Conservation (phyloP, 78 protist species). For the Polysphondylium violaceum region DNA sequence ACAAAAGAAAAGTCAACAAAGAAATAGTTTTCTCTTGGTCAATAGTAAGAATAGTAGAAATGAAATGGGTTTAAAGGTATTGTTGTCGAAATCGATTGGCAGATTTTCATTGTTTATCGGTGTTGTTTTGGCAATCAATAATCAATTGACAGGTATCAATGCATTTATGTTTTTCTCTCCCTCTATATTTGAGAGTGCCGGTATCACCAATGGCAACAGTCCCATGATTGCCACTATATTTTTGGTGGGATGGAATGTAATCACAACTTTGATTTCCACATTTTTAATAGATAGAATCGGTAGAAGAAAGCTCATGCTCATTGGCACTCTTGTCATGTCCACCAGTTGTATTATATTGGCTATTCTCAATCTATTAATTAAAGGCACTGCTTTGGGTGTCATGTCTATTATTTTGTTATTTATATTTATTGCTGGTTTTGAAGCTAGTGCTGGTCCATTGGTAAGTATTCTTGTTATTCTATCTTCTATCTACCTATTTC, state of each 20-base stretch:
- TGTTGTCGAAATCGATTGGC: slow-evolving; percentile 39
- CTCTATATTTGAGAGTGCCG: slow-evolving; percentile 30
- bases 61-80: not conserved
- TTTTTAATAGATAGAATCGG: slow-evolving; percentile 68
- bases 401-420: slow-evolving; percentile 21
- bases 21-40: not conserved
- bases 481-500: not conserved
- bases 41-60: slow-evolving; percentile 5
- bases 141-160: slow-evolving; percentile 76
- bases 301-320: slow-evolving; percentile 44
- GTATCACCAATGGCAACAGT: slow-evolving; percentile 20
- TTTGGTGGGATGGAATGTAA: slow-evolving; percentile 43
- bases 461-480: not conserved
- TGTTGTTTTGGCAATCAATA: slow-evolving; percentile 41
- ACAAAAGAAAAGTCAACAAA: not conserved
- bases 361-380: not conserved
- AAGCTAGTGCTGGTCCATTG: slow-evolving; percentile 61
- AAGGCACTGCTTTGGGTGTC: slow-evolving; percentile 37
- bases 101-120: slow-evolving; percentile 68
- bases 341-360: slow-evolving; percentile 11
- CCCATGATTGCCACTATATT: slow-evolving; percentile 49
- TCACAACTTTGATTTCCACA: slow-evolving; percentile 47
- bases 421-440: slow-evolving; percentile 45
- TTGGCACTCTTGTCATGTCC: slow-evolving; percentile 25
- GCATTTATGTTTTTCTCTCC: slow-evolving; percentile 56